These are phyloP conservation scores for Diplocarpon rosae DNA, from an alignment of 2,329 filamentous ascomycete genomes.

Conservation along the genomic window DNA sequence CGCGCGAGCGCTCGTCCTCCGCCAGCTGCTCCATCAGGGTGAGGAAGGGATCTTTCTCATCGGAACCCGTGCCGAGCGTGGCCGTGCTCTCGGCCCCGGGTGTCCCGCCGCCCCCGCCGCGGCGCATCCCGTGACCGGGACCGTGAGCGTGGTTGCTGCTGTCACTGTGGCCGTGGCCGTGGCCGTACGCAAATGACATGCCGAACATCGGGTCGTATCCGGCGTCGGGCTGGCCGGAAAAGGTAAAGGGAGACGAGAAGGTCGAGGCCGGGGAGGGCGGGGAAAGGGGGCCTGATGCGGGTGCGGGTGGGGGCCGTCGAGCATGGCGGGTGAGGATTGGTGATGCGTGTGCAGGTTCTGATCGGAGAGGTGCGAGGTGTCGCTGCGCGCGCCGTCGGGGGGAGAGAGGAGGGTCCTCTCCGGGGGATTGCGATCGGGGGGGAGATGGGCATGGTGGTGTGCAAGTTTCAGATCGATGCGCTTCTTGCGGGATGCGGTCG, in stretches of 20 bases:
- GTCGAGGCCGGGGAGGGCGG: conserved; percentile 14
- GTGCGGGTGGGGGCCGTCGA: conserved; percentile 10
- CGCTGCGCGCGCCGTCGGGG: conserved; percentile 15
- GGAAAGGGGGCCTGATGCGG: conserved; percentile 2
- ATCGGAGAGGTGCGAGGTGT: conserved; percentile 1
- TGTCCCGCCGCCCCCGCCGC: not conserved
- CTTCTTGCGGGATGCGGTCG: conserved; percentile 29
- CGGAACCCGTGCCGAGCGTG: conserved; percentile 28
- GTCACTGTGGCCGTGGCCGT: conserved; percentile 32
- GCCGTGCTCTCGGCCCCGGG: conserved; percentile 32
- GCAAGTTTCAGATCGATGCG: conserved; percentile 25
- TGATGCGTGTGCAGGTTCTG: conserved; percentile 8
- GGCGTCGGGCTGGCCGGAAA: conserved; percentile 6
- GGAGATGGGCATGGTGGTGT: conserved; percentile 18
- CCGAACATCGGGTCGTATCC: conserved; percentile 49
- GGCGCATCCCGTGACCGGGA: not conserved
- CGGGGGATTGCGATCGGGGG: too few species aligned
- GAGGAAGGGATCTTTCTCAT: conserved; percentile 69
- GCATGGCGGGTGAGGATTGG: not conserved
- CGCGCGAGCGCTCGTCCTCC: conserved; percentile 63
- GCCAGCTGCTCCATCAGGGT: conserved; percentile 71
- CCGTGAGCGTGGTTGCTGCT: not conserved
- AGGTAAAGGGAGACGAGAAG: conserved; percentile 27
- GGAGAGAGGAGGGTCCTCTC: too few species aligned
- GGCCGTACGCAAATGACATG: conserved; percentile 31